phyloP scores from a whole-genome alignment of 164 flowering plant genomes.

The Dillenia turbinata region DNA sequence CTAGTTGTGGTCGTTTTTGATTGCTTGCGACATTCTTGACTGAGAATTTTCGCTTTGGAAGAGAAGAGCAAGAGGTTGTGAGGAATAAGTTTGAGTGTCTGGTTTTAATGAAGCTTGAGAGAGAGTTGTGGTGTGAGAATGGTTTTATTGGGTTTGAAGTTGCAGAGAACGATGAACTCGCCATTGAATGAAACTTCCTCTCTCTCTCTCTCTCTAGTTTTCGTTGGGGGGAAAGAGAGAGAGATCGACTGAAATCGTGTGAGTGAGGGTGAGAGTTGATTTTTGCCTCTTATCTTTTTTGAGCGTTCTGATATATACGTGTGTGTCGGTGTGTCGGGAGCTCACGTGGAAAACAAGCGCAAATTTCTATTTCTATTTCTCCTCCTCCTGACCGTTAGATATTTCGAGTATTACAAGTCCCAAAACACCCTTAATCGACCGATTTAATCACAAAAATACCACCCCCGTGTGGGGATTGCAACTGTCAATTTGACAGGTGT shows the following conservation, averaged over 20 bases:
- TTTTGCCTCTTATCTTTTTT: neutral
- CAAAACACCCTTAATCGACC: too few relatives aligned
- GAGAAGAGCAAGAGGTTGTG: constrained; percentile 3
- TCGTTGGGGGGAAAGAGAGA: neutral
- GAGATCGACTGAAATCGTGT: neutral
- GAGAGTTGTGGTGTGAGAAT: constrained; percentile 14
- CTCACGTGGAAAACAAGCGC: too few relatives aligned
- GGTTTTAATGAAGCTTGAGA: constrained; percentile 23
- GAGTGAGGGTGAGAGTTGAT: neutral
- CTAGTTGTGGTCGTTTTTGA: constrained; percentile 14
- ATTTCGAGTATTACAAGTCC: too few relatives aligned
- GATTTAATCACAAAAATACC: too few relatives aligned
- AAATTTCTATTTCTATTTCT: too few relatives aligned
- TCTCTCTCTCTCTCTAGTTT: neutral
- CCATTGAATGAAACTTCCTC: constrained; percentile 13
- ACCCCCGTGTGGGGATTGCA: too few relatives aligned
- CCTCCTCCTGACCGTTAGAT: too few relatives aligned
- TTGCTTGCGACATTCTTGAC: constrained; percentile 36
- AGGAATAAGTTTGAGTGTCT: constrained; percentile 10
- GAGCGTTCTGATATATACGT: neutral
- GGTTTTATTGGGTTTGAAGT: constrained; percentile 1
- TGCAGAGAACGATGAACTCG: constrained; percentile 20
- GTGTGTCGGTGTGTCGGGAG: too few relatives aligned
- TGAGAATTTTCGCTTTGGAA: constrained; percentile 14
- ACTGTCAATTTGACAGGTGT: too few relatives aligned